Evolutionary conservation across 192 early-diverging fungal genomes (phyloP).

Genomic region (Coemansia sp.): DNA sequence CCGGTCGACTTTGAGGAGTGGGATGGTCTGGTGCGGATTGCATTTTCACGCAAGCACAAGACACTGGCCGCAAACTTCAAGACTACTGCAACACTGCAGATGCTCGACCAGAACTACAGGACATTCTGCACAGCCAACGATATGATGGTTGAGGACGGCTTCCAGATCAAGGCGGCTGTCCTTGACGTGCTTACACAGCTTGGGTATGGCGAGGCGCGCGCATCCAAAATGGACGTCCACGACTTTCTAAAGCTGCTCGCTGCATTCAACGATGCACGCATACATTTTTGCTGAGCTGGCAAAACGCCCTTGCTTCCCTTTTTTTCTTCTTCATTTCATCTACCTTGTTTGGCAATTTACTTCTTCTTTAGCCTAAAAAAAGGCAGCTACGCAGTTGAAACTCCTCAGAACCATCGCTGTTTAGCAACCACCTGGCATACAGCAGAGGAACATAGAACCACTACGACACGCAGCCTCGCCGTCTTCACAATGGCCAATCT

Average conservation of each 20-base stretch:
- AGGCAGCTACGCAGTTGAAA: not conserved
- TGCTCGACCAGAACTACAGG: constrained; percentile 96
- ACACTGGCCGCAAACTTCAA: constrained; percentile 90
- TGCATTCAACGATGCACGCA: constrained; percentile 86
- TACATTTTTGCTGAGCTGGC: constrained; percentile 76
- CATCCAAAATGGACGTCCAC: constrained; percentile 90
- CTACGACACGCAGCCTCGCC: not conserved
- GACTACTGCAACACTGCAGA: constrained; percentile 76
- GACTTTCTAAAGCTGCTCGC: constrained; percentile 89
- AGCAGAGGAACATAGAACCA: not conserved
- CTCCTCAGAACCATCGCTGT: not conserved
- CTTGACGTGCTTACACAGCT: constrained; percentile 68
- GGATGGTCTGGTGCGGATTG: constrained; percentile 92
- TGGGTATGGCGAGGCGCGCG: constrained; percentile 72
- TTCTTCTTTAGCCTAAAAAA: constrained; percentile 2
- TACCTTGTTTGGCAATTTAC: not conserved
- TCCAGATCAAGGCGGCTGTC: constrained; percentile 84
- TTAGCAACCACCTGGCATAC: not conserved
- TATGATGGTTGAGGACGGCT: constrained; percentile 74
- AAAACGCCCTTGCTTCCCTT: constrained; percentile 7
- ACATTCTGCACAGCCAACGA: constrained; percentile 84
- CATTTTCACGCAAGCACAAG: constrained; percentile 95
- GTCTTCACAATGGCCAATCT: constrained; percentile 66
- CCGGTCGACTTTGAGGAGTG: constrained; percentile 94
- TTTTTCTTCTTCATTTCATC: not conserved